Conservation (phyloP, 805 yeast species). For the Helenozyma rhizophorensis region DNA sequence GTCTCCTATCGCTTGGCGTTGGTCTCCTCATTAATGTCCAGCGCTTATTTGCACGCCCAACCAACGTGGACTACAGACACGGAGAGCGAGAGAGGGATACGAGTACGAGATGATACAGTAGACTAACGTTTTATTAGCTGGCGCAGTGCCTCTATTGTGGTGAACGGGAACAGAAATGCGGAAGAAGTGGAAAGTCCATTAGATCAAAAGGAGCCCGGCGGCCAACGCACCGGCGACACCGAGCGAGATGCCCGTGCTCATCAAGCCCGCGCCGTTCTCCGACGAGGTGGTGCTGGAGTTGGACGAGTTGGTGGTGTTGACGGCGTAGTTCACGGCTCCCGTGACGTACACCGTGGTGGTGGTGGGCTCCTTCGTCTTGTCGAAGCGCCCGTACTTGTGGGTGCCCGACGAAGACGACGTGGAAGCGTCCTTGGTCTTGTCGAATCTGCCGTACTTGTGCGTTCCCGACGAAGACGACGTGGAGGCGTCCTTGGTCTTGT, state of each 20-base stretch:
- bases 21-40: no score
- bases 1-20: no score
- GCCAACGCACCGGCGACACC: slow-evolving; percentile 42
- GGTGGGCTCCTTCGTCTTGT: slow-evolving; percentile 28
- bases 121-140: no score
- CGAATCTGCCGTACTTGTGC: slow-evolving; percentile 28
- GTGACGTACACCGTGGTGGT: slow-evolving; percentile 34
- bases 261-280: slow-evolving; percentile 19
- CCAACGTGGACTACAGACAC: no score
- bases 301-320: slow-evolving; percentile 17
- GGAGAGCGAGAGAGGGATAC: no score
- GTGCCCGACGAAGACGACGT: slow-evolving; percentile 30
- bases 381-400: slow-evolving; percentile 31
- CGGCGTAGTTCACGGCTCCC: slow-evolving; percentile 16
- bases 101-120: no score
- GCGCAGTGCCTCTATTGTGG: neutral
- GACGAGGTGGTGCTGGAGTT: slow-evolving; percentile 20
- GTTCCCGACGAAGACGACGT: slow-evolving; percentile 21
- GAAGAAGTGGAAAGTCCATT: neutral
- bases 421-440: slow-evolving; percentile 33
- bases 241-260: slow-evolving; percentile 17
- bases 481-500: slow-evolving; percentile 12
- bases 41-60: no score
- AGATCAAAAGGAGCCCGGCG: slow-evolving; percentile 45
- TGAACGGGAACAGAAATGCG: neutral